Evolutionary conservation across 169 alveolate species (phyloP).

Genomic region (Plasmodium sp.): DNA sequence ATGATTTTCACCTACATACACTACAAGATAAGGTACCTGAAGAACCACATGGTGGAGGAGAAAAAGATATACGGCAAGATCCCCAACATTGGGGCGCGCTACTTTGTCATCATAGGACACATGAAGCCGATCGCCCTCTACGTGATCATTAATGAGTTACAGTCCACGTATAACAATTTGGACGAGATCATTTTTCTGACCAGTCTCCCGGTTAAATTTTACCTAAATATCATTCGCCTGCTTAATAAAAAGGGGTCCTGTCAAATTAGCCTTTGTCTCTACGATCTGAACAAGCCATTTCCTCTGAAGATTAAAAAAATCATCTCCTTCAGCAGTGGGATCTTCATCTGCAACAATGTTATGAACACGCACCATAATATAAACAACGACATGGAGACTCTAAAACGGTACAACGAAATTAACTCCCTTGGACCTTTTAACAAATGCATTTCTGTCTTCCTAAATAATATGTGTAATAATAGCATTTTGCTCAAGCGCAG

Average conservation of each 20-base stretch:
- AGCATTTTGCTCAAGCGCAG: slow-evolving; percentile 26
- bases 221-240: slow-evolving; percentile 34
- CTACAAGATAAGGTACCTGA: slow-evolving; percentile 56
- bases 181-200: slow-evolving; percentile 71
- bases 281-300: slow-evolving; percentile 70
- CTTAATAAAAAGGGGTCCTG: slow-evolving; percentile 35
- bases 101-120: slow-evolving; percentile 72
- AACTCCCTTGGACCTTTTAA: slow-evolving; percentile 34
- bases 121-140: slow-evolving; percentile 54
- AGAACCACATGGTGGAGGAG: slow-evolving; percentile 57
- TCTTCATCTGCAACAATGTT: slow-evolving; percentile 68
- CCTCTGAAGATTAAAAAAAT: slow-evolving; percentile 55
- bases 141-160: slow-evolving; percentile 49
- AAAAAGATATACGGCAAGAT: slow-evolving; percentile 68
- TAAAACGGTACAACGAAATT: slow-evolving; percentile 71
- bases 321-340: slow-evolving; percentile 47
- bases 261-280: slow-evolving; percentile 36
- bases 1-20: slow-evolving; percentile 73
- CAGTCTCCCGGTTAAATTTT: slow-evolving; percentile 64
- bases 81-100: slow-evolving; percentile 38
- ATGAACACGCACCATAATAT: slow-evolving; percentile 67
- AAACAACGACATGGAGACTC: slow-evolving; percentile 67
- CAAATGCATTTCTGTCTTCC: slow-evolving; percentile 30
- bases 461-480: slow-evolving; percentile 57
- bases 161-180: slow-evolving; percentile 17